Conservation (phyloP, 805 yeast species). For the Suhomyces prunicola region DNA sequence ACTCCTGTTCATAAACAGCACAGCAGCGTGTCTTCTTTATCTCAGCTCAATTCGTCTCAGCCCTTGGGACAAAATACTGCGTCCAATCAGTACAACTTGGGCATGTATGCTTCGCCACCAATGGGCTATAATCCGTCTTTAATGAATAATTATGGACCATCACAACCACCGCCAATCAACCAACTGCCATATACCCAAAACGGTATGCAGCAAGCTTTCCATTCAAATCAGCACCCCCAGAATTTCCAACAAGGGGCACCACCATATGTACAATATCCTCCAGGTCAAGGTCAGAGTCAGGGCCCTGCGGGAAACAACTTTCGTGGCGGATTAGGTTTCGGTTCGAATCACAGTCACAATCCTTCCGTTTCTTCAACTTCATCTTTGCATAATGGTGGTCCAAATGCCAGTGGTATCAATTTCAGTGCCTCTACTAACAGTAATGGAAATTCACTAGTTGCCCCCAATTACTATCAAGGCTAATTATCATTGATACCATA, state of each 20-base stretch:
- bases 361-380: conserved; percentile 4
- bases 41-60: conserved; percentile 5
- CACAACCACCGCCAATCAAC: background rate
- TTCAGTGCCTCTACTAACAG: background rate
- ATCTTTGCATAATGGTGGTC: conserved; percentile 2
- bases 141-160: background rate
- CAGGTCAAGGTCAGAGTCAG: background rate
- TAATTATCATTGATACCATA: background rate
- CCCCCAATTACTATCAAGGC: conserved; percentile 1
- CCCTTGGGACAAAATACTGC: conserved; percentile 7
- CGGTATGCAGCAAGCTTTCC: background rate
- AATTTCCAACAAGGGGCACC: conserved; percentile 2
- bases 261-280: background rate
- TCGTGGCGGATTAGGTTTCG: background rate
- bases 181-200: background rate
- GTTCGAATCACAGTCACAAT: background rate
- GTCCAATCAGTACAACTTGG: background rate
- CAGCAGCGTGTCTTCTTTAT: conserved; percentile 6
- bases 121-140: background rate
- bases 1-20: conserved; percentile 4
- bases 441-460: background rate
- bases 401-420: background rate
- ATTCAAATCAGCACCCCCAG: background rate
- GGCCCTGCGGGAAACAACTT: background rate
- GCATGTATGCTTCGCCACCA: background rate